Evolutionary conservation across 2,329 filamentous ascomycete species (phyloP), one percentile per base, ranked within the genome.

Genomic region (Xylaria sp.): DNA sequence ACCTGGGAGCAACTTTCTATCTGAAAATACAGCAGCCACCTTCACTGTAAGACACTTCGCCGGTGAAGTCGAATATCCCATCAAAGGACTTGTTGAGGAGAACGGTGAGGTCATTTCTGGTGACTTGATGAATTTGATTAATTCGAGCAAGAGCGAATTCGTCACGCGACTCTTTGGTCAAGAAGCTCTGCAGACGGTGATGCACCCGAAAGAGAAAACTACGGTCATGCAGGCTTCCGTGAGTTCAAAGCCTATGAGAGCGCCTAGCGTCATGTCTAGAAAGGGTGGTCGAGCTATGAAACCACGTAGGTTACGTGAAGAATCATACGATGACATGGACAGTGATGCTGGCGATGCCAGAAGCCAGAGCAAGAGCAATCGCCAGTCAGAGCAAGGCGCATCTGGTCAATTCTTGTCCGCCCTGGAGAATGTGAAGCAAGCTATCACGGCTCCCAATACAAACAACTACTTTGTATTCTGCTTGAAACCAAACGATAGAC

Each of bases 391-490:
- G 61, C 94, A 97, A 79, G 95, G 96, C 57, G 95, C 95, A 18
- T 93, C 96, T 0, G 94, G 92, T 1, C 96, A 99, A 79, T 99
- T 97, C 81, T 84, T 99, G 25, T 90, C 92, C 0, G 92, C 94
- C 0, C 84, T 99, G 32, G 93, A 97, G 73, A 97, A 96, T 69
- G 93, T 99, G 66, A 97, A 91, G 68, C 94, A 95, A 75, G 94
- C 94, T 1, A 85, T 99, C 54, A 92, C 90, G 2, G 90, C 92
- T 2, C 88, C 91, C 3, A 93, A 94, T 77, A 92, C 94, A 12
- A 99, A 99, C 77, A 89, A 92, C 0, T 99, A 99, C 81, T 98
- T 98, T 75, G 89, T 99, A 54, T 98, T 99, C 81, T 99, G 96
- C 77, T 83, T 99, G 72, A 99, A 99, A 82, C 95, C 96, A 25